Evolutionary conservation across 495 filamentous ascomycete genomes (phyloP), one percentile per base, ranked within the genome.

Genomic region (Symbiotaphrina buchneri): DNA sequence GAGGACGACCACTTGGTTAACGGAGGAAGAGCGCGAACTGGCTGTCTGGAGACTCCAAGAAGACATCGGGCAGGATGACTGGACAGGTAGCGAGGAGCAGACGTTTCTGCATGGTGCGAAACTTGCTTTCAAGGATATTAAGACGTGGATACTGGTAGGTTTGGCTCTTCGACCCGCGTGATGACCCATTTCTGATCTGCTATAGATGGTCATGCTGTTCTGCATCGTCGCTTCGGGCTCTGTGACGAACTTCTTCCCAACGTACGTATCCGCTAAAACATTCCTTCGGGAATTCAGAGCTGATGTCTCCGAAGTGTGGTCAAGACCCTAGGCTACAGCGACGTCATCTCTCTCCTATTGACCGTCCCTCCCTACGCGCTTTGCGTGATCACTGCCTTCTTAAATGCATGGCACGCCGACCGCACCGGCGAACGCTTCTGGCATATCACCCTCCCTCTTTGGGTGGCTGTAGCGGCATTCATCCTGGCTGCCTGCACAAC

Each of bases 211-310:
- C n/a, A n/a, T 77, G 29, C 59, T 84, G 31, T 63, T 80, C 28
- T 66, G 72, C 42, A 73, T 81, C 46, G 68, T 79, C 10, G 64
- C 70, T 18, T 65, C 68, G 18, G 71, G 66, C 30, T 71, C 73
- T 2, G 71, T 81, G 6, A 81, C 76, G n/a, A 84, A 87, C 48
- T 87, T 87, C 62, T 85, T 90, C 54, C 80, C 81, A 0, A 74
- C 78, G n/a, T n/a, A n/a, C 10, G n/a, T n/a, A n/a, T n/a, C n/a
- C n/a, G n/a, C n/a, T n/a, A n/a, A n/a, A n/a, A n/a, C n/a, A n/a
- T n/a, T n/a, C n/a, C n/a, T 8, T 13, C 22, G 13, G 13, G 8
- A 25, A 8, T 25, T 8, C 13, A 8, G 22, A 25, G 22, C 22
- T 25, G 13, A 25, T 25, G 8, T 13, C 22, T 25, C 22, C 22